A percentile compares a stretch with the other conserved stretches of the same genome.
Conservation (phyloP, 768 basidiomycete species). For the Mycena kentingensis region DNA sequence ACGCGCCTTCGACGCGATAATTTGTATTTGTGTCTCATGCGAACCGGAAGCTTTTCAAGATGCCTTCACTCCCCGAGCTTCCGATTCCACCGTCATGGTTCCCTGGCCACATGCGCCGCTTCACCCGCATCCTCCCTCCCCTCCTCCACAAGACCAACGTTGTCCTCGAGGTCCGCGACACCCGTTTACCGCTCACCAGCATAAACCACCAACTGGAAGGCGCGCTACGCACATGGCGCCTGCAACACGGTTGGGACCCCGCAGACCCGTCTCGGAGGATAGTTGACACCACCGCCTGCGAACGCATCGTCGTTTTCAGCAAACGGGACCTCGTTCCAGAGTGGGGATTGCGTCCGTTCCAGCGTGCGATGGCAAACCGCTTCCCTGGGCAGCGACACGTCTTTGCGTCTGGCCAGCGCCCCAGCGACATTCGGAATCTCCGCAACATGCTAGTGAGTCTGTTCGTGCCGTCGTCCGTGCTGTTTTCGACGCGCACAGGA, state of each 20-base stretch:
- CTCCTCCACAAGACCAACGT: constrained; percentile 83
- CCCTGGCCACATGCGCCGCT: constrained; percentile 93
- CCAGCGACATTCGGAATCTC: constrained; percentile 63
- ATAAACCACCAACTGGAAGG: constrained; percentile 90
- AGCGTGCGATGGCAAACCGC: constrained; percentile 65
- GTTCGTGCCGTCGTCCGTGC: constrained; percentile 34
- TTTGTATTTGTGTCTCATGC: not conserved
- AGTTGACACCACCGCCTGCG: constrained; percentile 54
- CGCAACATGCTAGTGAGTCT: constrained; percentile 73
- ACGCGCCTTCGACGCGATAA: constrained; percentile 3
- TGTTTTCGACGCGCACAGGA: not conserved
- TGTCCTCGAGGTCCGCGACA: constrained; percentile 92
- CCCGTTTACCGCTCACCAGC: constrained; percentile 89
- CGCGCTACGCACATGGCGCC: constrained; percentile 66
- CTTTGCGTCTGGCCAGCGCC: constrained; percentile 73
- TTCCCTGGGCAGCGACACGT: constrained; percentile 70
- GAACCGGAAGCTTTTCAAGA: not conserved
- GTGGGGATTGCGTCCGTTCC: constrained; percentile 88
- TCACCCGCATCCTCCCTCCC: constrained; percentile 72
- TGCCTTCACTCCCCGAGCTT: constrained; percentile 30
- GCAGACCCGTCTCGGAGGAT: constrained; percentile 42
- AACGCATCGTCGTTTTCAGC: constrained; percentile 88
- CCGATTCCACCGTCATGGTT: constrained; percentile 89
- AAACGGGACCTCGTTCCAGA: constrained; percentile 90
- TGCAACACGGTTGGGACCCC: constrained; percentile 62